Conservation (phyloP, 2,329 filamentous ascomycete species). For the Botrytis pseudocinerea region DNA sequence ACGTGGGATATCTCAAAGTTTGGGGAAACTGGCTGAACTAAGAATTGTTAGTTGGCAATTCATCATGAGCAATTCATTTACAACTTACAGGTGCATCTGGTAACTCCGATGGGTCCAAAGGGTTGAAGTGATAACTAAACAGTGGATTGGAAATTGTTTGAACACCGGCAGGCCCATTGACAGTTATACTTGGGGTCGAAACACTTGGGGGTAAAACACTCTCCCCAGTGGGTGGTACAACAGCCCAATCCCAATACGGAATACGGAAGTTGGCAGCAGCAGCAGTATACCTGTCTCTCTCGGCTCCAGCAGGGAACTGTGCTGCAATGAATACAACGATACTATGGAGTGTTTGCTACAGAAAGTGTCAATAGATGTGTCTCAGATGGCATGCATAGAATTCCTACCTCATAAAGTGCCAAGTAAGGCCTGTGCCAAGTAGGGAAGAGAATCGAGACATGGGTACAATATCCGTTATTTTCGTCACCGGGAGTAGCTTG, state of each 20-base stretch:
- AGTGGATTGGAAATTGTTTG: conserved; percentile 53
- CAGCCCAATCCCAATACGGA: conserved; percentile 52
- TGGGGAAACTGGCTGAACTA: conserved; percentile 60
- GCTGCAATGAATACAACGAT: conserved; percentile 50
- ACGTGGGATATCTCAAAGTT: conserved; percentile 58
- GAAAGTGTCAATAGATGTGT: conserved; percentile 6
- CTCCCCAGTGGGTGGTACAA: conserved; percentile 49
- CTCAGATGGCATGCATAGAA: neutral
- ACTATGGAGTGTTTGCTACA: conserved; percentile 55
- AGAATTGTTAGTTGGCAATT: conserved; percentile 10
- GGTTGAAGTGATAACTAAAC: conserved; percentile 52
- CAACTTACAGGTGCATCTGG: conserved; percentile 58
- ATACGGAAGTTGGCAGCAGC: conserved; percentile 46
- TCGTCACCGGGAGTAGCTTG: conserved; percentile 27
- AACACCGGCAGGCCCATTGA: conserved; percentile 54
- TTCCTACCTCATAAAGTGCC: conserved; percentile 54
- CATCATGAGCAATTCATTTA: neutral
- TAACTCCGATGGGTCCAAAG: conserved; percentile 50
- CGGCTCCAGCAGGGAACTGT: conserved; percentile 32
- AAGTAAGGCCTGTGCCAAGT: conserved; percentile 59
- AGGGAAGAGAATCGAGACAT: conserved; percentile 38
- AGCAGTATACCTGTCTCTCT: conserved; percentile 47
- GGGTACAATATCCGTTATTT: conserved; percentile 36
- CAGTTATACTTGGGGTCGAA: conserved; percentile 46
- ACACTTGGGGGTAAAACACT: conserved; percentile 53